A percentile compares a stretch with the other conserved stretches of the same genome.
These are phyloP conservation scores for Phytophthora podocarpi DNA, from an alignment of 352 stramenopile species.

Conservation along the genomic window DNA sequence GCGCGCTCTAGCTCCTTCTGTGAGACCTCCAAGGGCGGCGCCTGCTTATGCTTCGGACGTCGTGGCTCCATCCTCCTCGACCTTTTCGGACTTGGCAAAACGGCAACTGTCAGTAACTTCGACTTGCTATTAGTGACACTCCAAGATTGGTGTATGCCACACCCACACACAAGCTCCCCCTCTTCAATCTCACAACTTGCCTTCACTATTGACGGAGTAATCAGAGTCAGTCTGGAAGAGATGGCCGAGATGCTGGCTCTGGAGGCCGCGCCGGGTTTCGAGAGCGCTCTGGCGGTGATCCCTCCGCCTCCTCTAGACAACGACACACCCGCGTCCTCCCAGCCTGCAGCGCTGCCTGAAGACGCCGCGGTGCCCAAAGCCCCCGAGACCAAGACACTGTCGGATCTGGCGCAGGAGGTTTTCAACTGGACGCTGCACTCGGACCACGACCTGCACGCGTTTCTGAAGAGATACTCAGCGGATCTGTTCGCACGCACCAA, in stretches of 20 bases:
- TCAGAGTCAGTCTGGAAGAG: constrained; percentile 17
- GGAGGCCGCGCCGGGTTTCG: constrained; percentile 20
- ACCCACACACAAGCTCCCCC: no score
- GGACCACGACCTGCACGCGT: constrained; percentile 72
- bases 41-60: constrained; percentile 71
- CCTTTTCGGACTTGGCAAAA: no score
- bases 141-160: no score
- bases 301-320: constrained; percentile 22
- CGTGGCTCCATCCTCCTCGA: constrained; percentile 61
- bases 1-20: constrained; percentile 52
- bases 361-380: constrained; percentile 1
- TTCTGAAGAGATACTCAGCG: constrained; percentile 68
- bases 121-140: neutral
- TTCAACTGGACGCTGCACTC: constrained; percentile 77
- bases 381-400: constrained; percentile 45
- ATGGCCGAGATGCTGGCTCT: constrained; percentile 45
- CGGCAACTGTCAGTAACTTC: neutral
- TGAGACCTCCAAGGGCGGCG: constrained; percentile 50
- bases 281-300: constrained; percentile 25
- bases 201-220: constrained; percentile 22
- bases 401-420: constrained; percentile 49
- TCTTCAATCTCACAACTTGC: constrained; percentile 25
- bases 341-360: neutral
- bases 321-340: neutral
- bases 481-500: constrained; percentile 78